phyloP scores from a whole-genome alignment of 1,284 basidiomycete species.

The Athelia sp. region DNA sequence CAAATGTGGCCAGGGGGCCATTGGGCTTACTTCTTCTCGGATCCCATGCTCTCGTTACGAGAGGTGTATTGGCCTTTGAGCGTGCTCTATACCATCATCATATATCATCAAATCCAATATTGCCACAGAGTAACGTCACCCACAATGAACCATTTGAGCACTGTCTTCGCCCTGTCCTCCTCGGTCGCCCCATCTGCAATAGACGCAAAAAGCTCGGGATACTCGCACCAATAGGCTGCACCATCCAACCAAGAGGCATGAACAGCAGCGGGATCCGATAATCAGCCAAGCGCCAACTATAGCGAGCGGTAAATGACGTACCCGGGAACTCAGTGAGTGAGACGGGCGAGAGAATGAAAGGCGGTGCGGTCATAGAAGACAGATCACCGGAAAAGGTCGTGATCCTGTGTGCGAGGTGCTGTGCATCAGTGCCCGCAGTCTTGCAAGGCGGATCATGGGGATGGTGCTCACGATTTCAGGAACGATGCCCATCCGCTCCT shows the following conservation, averaged over 20 bases:
- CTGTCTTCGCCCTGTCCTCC: conserved; percentile 69
- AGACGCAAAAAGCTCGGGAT: conserved; percentile 76
- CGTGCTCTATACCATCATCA: conserved; percentile 51
- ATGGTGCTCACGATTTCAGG: conserved; percentile 65
- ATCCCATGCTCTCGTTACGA: conserved; percentile 89
- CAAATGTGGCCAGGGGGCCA: conserved; percentile 4
- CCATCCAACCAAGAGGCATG: neutral
- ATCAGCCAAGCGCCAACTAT: too few relatives aligned
- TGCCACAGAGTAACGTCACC: conserved; percentile 18
- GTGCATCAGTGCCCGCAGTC: conserved; percentile 5
- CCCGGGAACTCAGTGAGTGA: conserved; percentile 87
- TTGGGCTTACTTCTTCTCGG: conserved; percentile 84
- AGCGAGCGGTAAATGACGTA: conserved; percentile 26
- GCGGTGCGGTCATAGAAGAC: conserved; percentile 92
- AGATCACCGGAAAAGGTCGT: conserved; percentile 89
- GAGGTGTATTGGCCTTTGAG: conserved; percentile 95
- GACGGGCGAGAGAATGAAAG: conserved; percentile 85
- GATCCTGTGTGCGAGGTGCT: conserved; percentile 44
- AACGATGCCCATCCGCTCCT: conserved; percentile 75
- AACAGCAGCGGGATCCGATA: conserved; percentile 1
- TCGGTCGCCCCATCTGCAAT: conserved; percentile 74
- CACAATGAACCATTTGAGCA: conserved; percentile 90
- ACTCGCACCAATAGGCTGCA: conserved; percentile 89
- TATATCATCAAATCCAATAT: neutral
- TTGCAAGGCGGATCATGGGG: conserved; percentile 2